Percentiles rank a stretch among this genome's conserved stretches.
Conservation (phyloP, 208 protist genomes). For the Trypanosoma avium region DNA sequence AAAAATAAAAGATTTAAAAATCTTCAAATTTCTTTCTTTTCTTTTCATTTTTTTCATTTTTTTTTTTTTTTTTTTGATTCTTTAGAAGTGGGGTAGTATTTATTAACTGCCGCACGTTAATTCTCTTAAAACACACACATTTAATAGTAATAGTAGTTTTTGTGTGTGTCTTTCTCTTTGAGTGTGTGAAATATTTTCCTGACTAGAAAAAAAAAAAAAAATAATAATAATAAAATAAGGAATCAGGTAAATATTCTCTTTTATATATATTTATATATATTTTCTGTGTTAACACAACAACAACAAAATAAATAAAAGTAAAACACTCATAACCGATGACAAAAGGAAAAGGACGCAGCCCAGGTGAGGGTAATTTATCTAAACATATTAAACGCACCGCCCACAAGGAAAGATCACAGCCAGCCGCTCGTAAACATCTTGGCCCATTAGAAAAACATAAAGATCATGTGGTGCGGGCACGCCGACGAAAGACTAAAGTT, state of each 20-base stretch:
- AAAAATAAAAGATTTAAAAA: neutral
- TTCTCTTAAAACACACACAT: neutral
- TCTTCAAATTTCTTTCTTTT: neutral
- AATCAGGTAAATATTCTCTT: neutral
- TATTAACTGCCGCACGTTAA: neutral
- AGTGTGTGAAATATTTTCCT: no score
- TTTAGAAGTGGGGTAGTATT: no score
- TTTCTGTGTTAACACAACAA: no score
- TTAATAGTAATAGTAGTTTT: neutral
- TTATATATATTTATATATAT: neutral
- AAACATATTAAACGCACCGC: conserved; percentile 90
- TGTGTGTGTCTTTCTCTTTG: no score
- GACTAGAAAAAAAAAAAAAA: neutral
- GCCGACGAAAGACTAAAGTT: conserved; percentile 77
- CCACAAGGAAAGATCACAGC: conserved; percentile 91
- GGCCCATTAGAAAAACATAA: conserved; percentile 94
- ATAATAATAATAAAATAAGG: neutral
- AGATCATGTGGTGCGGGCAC: conserved; percentile 87
- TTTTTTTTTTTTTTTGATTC: neutral
- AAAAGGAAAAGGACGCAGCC: conserved; percentile 85
- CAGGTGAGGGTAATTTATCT: conserved; percentile 73
- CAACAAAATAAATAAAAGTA: neutral
- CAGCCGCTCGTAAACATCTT: conserved; percentile 68
- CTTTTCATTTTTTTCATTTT: neutral
- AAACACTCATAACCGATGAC: conserved; percentile 49